These are phyloP conservation scores for Suillus placidus DNA, from an alignment of 768 basidiomycete species.

Conservation along the genomic window DNA sequence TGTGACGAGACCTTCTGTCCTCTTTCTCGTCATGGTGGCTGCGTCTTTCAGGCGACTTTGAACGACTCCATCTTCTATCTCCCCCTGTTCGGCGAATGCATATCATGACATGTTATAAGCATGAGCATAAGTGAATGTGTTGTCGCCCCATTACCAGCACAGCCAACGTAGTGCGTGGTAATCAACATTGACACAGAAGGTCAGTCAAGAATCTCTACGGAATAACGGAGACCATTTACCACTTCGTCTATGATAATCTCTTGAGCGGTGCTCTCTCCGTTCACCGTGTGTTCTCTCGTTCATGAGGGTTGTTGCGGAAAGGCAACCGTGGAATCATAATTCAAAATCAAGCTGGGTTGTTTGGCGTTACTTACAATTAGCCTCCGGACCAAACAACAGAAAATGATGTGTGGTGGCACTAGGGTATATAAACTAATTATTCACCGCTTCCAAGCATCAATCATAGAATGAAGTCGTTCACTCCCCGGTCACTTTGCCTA, in stretches of 20 bases:
- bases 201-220: conserved; percentile 23
- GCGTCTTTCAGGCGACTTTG: conserved; percentile 26
- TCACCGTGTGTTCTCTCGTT: conserved; percentile 13
- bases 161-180: conserved; percentile 20
- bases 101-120: conserved; percentile 5
- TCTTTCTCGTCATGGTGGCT: conserved; percentile 15
- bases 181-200: conserved; percentile 26
- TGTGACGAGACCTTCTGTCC: conserved; percentile 12
- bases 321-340: neutral
- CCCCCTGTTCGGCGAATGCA: conserved; percentile 18
- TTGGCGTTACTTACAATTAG: neutral
- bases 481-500: too few relatives aligned
- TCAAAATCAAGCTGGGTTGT: neutral
- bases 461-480: too few relatives aligned
- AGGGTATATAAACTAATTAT: too few relatives aligned
- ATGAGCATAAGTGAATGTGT: conserved; percentile 4
- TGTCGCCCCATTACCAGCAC: conserved; percentile 24
- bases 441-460: too few relatives aligned
- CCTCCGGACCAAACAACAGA: neutral
- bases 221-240: conserved; percentile 24
- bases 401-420: too few relatives aligned
- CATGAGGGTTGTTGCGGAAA: conserved; percentile 18
- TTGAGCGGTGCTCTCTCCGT: conserved; percentile 6
- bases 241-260: conserved; percentile 17
- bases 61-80: conserved; percentile 25